Evolutionary conservation across 73 alveolate species (phyloP).

Genomic region (Paramecium tetraurelia): DNA sequence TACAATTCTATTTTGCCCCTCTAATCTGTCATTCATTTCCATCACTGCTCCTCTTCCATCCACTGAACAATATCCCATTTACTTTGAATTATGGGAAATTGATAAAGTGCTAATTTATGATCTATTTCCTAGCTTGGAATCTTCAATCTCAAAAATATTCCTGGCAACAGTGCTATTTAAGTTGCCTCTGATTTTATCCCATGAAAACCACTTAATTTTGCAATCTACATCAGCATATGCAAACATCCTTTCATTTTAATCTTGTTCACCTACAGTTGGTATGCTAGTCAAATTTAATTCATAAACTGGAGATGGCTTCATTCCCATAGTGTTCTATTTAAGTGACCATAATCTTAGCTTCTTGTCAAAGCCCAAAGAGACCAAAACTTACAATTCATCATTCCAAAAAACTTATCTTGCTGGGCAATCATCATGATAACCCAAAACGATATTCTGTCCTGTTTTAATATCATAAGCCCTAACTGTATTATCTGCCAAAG

Average conservation of each 20-base stretch:
- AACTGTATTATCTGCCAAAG: slow-evolving; percentile 46
- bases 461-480: slow-evolving; percentile 35
- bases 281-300: slow-evolving; percentile 11
- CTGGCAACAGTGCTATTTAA: neutral
- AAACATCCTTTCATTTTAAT: neutral
- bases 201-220: neutral
- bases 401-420: slow-evolving; percentile 1
- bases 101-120: neutral
- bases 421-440: slow-evolving; percentile 12
- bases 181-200: neutral
- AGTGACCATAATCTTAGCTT: slow-evolving; percentile 40
- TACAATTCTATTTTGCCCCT: neutral
- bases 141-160: neutral
- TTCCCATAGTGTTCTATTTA: neutral
- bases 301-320: slow-evolving; percentile 25
- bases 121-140: neutral
- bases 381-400: neutral
- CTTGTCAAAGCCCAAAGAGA: neutral
- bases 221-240: slow-evolving; percentile 27
- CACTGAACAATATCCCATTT: slow-evolving; percentile 47
- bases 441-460: slow-evolving; percentile 12
- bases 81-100: neutral
- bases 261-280: slow-evolving; percentile 5
- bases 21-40: neutral
- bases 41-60: slow-evolving; percentile 48